These are phyloP conservation scores for Colletotrichum truncatum DNA, from an alignment of 2,329 filamentous ascomycete species.

Conservation along the genomic window DNA sequence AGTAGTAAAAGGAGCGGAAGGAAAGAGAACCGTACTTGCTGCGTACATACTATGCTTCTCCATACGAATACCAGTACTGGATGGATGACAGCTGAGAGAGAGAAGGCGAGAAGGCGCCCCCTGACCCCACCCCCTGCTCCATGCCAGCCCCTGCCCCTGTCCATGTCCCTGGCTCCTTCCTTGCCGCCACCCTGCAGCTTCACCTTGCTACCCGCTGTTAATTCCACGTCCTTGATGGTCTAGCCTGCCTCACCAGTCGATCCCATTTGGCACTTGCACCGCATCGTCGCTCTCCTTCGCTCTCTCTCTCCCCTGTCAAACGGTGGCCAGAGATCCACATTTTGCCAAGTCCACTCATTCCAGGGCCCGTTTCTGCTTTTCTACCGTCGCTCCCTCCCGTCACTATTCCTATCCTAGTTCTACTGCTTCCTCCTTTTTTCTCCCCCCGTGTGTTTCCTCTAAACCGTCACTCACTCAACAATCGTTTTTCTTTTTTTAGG, in stretches of 20 bases:
- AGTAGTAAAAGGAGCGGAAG: no score
- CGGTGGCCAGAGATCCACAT: not conserved
- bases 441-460: conserved; percentile 21
- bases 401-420: not conserved
- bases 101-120: conserved; percentile 1
- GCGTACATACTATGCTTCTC: no score
- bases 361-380: conserved; percentile 30
- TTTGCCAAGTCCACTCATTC: conserved; percentile 15
- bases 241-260: conserved; percentile 19
- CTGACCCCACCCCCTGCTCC: not conserved
- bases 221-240: conserved; percentile 1
- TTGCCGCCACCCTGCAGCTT: not conserved
- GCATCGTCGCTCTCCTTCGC: not conserved
- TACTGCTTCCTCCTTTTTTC: conserved; percentile 6
- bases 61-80: no score
- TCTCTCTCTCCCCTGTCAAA: not conserved
- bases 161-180: conserved; percentile 3
- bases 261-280: conserved; percentile 14
- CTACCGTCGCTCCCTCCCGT: conserved; percentile 23
- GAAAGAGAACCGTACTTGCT: no score
- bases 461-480: conserved; percentile 30
- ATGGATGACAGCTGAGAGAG: no score
- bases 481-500: conserved; percentile 24
- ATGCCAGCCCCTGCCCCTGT: no score
- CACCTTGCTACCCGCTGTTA: conserved; percentile 2